Conservation (phyloP, 2,329 filamentous ascomycete species). For the Fusarium redolens region DNA sequence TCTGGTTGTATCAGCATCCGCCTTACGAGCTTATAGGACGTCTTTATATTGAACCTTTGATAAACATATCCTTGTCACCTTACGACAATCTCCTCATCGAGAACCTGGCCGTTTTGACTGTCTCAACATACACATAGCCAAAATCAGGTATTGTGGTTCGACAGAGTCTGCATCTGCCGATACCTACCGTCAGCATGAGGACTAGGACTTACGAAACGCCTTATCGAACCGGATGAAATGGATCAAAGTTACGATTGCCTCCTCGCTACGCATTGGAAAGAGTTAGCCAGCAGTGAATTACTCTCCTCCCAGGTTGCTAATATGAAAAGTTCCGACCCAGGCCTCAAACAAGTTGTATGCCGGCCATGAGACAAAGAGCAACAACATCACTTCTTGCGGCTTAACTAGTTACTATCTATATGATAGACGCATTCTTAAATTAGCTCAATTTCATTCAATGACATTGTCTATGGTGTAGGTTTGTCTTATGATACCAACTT, state of each 20-base stretch:
- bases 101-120: not conserved
- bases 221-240: not conserved
- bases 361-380: not conserved
- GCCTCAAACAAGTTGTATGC: not conserved
- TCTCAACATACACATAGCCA: no score
- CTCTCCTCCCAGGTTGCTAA: not conserved
- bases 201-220: not conserved
- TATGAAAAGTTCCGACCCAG: not conserved
- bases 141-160: not conserved
- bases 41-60: not conserved
- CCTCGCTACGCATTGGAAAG: not conserved
- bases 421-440: not conserved
- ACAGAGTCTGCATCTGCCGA: not conserved
- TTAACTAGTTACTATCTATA: not conserved
- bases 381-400: not conserved
- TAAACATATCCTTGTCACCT: not conserved
- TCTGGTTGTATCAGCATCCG: not conserved
- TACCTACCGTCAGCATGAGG: not conserved
- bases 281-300: not conserved
- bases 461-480: not conserved
- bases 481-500: not conserved
- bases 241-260: not conserved
- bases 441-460: not conserved
- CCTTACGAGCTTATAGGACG: not conserved
- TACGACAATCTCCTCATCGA: not conserved